Evolutionary conservation across 108 stramenopile genomes (phyloP).

Genomic region (Epithemia pelagica): DNA sequence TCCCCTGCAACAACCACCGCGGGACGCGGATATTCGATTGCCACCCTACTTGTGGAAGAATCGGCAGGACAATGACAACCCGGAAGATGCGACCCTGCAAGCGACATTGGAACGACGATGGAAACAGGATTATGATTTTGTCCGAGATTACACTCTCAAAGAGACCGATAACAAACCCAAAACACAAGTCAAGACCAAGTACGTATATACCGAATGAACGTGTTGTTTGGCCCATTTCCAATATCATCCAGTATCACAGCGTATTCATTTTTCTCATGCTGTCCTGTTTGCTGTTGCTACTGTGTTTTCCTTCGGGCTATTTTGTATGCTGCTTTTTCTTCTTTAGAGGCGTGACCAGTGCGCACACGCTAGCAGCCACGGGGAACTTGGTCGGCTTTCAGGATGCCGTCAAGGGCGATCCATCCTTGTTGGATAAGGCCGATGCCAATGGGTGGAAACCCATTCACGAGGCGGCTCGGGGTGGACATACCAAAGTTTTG

Average conservation of each 20-base stretch:
- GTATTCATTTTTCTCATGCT: too few species aligned
- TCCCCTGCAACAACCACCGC: background rate
- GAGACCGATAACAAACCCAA: conserved; percentile 6
- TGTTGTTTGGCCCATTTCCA: too few species aligned
- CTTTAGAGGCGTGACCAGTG: background rate
- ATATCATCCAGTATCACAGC: too few species aligned
- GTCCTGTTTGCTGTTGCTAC: too few species aligned
- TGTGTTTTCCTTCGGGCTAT: background rate
- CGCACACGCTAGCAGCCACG: conserved; percentile 42
- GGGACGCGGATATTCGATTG: background rate
- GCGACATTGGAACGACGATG: conserved; percentile 20
- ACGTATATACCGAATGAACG: conserved; percentile 28
- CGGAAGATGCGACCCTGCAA: background rate
- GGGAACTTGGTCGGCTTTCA: conserved; percentile 45
- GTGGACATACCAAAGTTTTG: conserved; percentile 51
- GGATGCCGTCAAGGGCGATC: conserved; percentile 34
- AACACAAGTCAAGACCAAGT: conserved; percentile 20
- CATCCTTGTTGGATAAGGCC: conserved; percentile 29
- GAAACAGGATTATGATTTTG: conserved; percentile 25
- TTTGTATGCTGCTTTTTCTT: background rate
- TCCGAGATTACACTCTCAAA: background rate
- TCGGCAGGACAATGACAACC: background rate
- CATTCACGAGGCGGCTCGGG: conserved; percentile 76
- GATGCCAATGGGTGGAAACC: conserved; percentile 81
- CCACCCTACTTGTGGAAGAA: background rate